A percentile compares a stretch with the other conserved stretches of the same genome.
Conservation (phyloP, 768 basidiomycete genomes). For the Pilatotrama ljubarskyi region DNA sequence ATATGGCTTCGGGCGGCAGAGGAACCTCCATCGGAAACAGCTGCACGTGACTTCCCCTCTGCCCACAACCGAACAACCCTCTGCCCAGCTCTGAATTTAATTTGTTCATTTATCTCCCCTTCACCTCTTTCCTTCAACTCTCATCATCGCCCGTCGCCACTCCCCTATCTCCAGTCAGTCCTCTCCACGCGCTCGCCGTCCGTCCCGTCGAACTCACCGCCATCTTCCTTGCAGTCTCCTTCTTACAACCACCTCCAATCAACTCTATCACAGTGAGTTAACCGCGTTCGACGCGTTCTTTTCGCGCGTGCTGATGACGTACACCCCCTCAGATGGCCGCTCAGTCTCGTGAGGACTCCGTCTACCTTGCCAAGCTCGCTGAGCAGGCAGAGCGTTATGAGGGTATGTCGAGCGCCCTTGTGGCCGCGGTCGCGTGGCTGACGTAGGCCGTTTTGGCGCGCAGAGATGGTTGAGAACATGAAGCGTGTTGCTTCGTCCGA, state of each 20-base stretch:
- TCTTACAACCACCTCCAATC: conserved; percentile 22
- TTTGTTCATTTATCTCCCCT: conserved; percentile 50
- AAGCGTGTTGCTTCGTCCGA: conserved; percentile 97
- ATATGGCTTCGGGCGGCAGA: conserved; percentile 16
- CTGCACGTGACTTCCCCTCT: conserved; percentile 40
- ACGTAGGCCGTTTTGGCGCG: conserved; percentile 17
- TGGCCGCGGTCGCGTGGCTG: conserved; percentile 14
- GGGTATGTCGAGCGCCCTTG: conserved; percentile 49
- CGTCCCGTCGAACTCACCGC: conserved; percentile 38
- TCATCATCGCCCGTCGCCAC: conserved; percentile 43
- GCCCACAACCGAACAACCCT: conserved; percentile 54
- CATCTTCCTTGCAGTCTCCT: conserved; percentile 22
- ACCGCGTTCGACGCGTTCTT: conserved; percentile 43
- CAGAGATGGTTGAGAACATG: conserved; percentile 99
- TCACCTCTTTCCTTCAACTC: conserved; percentile 45
- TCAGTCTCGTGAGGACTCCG: conserved; percentile 91
- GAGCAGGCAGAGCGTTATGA: conserved; percentile 99
- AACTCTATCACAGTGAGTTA: conserved; percentile 43
- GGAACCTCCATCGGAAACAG: conserved; percentile 28
- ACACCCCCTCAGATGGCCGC: conserved; percentile 56
- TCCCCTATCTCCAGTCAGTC: conserved; percentile 42
- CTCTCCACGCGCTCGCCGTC: conserved; percentile 33
- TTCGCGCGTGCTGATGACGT: conserved; percentile 25
- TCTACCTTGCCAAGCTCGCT: conserved; percentile 99
- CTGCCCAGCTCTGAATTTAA: conserved; percentile 73